Conservation (phyloP, 805 yeast species). For the Saccharomycopsis fibuligera region DNA sequence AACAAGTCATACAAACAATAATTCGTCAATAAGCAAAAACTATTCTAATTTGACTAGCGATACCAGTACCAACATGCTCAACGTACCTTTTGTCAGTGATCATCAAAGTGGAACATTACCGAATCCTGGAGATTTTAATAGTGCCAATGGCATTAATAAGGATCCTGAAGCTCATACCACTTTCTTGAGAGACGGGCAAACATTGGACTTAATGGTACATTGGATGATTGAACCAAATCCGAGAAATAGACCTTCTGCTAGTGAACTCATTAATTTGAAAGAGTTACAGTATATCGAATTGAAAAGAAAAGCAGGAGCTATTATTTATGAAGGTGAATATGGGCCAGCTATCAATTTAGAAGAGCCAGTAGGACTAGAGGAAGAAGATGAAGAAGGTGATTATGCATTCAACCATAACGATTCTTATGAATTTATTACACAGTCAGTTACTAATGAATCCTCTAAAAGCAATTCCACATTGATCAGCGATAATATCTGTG, state of each 20-base stretch:
- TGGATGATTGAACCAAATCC: constrained; percentile 91
- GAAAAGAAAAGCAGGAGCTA: constrained; percentile 85
- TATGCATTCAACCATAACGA: constrained; percentile 4
- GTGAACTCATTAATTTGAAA: constrained; percentile 55
- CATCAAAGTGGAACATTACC: not conserved
- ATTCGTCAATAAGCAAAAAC: not conserved
- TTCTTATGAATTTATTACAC: not conserved
- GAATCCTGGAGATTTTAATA: no score
- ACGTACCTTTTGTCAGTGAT: not conserved
- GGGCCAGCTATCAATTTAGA: constrained; percentile 50
- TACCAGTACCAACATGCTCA: not conserved
- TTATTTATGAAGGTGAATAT: constrained; percentile 90
- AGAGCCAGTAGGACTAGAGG: constrained; percentile 8
- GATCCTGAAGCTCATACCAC: not conserved
- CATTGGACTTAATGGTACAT: constrained; percentile 73
- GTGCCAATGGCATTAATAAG: not conserved
- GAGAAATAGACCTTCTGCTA: constrained; percentile 68
- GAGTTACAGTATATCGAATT: constrained; percentile 76
- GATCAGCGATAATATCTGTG: not conserved
- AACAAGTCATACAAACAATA: not conserved
- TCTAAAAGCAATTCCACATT: constrained; percentile 2
- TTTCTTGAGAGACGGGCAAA: constrained; percentile 45
- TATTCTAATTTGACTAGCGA: constrained; percentile 2
- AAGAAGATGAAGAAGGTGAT: constrained; percentile 11
- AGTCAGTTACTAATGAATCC: not conserved